A percentile compares a stretch with the other conserved stretches of the same genome.
Evolutionary conservation across 768 basidiomycete genomes (phyloP).

Genomic region (Tricholoma sp.): DNA sequence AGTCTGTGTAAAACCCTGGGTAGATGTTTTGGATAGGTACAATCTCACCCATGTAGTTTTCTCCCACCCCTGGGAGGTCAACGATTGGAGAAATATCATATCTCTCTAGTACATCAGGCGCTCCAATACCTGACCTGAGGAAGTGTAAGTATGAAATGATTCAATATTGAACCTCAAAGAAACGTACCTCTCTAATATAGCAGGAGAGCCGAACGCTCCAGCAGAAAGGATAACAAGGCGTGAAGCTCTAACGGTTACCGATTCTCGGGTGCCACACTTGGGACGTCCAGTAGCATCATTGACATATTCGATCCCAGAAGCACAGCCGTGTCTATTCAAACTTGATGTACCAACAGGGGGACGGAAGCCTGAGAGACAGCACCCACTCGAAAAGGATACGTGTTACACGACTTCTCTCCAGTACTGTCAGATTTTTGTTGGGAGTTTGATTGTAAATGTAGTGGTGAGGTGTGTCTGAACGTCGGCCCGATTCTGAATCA

Average conservation of each 20-base stretch:
- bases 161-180: not conserved
- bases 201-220: slow-evolving; percentile 52
- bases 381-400: slow-evolving; percentile 39
- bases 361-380: not conserved
- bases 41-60: slow-evolving; percentile 52
- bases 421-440: slow-evolving; percentile 38
- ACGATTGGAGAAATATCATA: slow-evolving; percentile 45
- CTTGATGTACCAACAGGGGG: not conserved
- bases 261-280: slow-evolving; percentile 9
- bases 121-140: slow-evolving; percentile 61
- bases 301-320: slow-evolving; percentile 50
- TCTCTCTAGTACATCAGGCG: slow-evolving; percentile 37
- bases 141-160: not conserved
- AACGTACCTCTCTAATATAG: slow-evolving; percentile 45
- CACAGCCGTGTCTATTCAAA: slow-evolving; percentile 28
- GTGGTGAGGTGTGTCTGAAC: slow-evolving; percentile 52
- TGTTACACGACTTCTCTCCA: slow-evolving; percentile 37
- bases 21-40: not conserved
- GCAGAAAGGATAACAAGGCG: slow-evolving; percentile 47
- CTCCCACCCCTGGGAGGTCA: slow-evolving; percentile 74
- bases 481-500: slow-evolving; percentile 42
- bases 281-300: slow-evolving; percentile 25
- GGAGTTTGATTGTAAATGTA: slow-evolving; percentile 45
- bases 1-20: not conserved
- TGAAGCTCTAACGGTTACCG: slow-evolving; percentile 29